phyloP scores from a whole-genome alignment of 495 filamentous ascomycete genomes.

The Penicillium riverlandense region DNA sequence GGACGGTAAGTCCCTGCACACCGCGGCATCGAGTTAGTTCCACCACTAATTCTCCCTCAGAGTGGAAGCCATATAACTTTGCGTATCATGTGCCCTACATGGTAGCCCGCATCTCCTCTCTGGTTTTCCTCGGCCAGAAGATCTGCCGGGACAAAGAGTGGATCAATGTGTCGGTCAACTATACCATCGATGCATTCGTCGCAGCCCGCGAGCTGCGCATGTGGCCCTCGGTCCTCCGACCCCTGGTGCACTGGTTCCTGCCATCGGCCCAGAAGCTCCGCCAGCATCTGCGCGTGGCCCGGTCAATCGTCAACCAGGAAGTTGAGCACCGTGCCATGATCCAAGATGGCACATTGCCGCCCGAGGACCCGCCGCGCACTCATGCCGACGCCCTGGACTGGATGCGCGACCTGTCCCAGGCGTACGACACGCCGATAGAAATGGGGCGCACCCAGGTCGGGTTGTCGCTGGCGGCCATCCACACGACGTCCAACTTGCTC shows the following conservation, averaged over 20 bases:
- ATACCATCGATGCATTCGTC: conserved; percentile 44
- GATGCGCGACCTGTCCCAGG: conserved; percentile 20
- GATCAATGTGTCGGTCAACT: conserved; percentile 48
- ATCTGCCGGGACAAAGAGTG: conserved; percentile 50
- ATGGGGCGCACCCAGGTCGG: conserved; percentile 20
- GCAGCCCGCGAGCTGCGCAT: conserved; percentile 23
- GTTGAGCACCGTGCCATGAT: conserved; percentile 20
- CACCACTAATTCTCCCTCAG: conserved; percentile 5
- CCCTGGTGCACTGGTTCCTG: conserved; percentile 30
- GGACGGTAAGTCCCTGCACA: conserved; percentile 19
- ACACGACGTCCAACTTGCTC: conserved; percentile 34
- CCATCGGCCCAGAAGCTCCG: conserved; percentile 22
- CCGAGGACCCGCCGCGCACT: conserved; percentile 9
- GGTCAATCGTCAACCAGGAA: conserved; percentile 24
- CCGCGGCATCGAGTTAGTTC: neutral
- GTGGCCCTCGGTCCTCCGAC: conserved; percentile 30
- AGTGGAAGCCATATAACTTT: conserved; percentile 26
- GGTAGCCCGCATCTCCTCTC: conserved; percentile 50
- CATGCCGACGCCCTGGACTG: conserved; percentile 30
- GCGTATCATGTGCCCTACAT: conserved; percentile 28
- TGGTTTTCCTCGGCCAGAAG: conserved; percentile 49
- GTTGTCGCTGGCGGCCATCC: conserved; percentile 37
- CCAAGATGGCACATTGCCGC: conserved; percentile 16
- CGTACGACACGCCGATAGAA: conserved; percentile 9
- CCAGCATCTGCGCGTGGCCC: conserved; percentile 14